phyloP scores from a whole-genome alignment of 495 filamentous ascomycete genomes.

The Thermochaetoides thermophila region DNA sequence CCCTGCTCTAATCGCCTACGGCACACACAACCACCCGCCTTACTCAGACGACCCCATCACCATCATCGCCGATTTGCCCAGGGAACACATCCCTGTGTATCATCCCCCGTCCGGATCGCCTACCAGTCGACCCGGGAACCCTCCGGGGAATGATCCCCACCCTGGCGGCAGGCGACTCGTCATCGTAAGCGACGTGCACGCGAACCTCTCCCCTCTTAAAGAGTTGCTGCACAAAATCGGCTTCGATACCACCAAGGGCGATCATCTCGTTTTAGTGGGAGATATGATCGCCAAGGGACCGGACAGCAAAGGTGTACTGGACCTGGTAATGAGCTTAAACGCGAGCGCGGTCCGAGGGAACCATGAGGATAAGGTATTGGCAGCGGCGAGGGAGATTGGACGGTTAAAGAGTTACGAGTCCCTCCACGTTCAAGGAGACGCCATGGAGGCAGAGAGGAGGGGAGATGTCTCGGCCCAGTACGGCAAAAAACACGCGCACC shows the following conservation, averaged over 20 bases:
- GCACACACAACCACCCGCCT: slow-evolving; percentile 14
- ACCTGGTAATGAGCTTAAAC: slow-evolving; percentile 48
- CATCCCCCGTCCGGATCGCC: too few species aligned
- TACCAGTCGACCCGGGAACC: too few species aligned
- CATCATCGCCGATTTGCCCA: slow-evolving; percentile 22
- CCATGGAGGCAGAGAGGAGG: too few species aligned
- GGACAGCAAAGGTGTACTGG: slow-evolving; percentile 63
- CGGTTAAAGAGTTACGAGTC: too few species aligned
- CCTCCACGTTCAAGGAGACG: too few species aligned
- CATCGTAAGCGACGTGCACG: slow-evolving; percentile 83
- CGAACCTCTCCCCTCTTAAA: slow-evolving; percentile 53
- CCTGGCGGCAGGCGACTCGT: slow-evolving; percentile 35
- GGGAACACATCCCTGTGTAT: slow-evolving; percentile 18
- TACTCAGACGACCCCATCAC: slow-evolving; percentile 16
- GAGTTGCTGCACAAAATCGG: slow-evolving; percentile 50
- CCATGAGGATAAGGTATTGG: slow-evolving; percentile 72
- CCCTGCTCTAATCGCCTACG: too few species aligned
- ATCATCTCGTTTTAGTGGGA: slow-evolving; percentile 72
- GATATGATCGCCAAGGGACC: slow-evolving; percentile 85
- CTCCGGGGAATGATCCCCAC: not conserved
- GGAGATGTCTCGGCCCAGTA: too few species aligned
- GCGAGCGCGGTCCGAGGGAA: slow-evolving; percentile 83
- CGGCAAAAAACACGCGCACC: slow-evolving; percentile 14
- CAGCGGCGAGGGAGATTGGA: slow-evolving; percentile 2
- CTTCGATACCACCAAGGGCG: slow-evolving; percentile 40